Evolutionary conservation across 2,329 filamentous ascomycete species (phyloP), one percentile per base, ranked within the genome.

Genomic region (Diaporthe velutina): DNA sequence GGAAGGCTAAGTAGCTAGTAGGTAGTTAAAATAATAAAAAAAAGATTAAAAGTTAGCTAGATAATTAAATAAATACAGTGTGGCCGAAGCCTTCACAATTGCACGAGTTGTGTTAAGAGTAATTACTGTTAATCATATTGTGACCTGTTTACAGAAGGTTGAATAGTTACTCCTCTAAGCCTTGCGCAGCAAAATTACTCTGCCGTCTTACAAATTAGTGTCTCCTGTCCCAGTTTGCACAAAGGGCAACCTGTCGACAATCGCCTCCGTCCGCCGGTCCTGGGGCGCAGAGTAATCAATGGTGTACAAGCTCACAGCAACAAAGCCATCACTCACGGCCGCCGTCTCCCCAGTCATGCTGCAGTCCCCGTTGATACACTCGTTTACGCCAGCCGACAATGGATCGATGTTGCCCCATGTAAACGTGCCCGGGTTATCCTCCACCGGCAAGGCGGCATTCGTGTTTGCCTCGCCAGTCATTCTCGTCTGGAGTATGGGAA

Each of bases 321-420:
- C 80, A 54, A 83, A 85, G 0, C 85, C 85, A 19, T 82, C 80
- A 67, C 84, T 82, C 15, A 89, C 83, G 2, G 89, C 82, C 52
- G 83, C 83, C 1, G 86, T 88, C 83, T 90, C 88, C 0, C 88
- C 87, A 0, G 86, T 86, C n/a, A 90, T 78, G 9, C 79, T 80
- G 78, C 87, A 88, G 72, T 90, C 85, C 1, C 88, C 88, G 66
- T 89, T 89, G 77, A 88, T 86, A 73, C 87, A 89, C 1, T 81
- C 78, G 71, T 89, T 89, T 2, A 86, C 81, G 1, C 85, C 87
- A 0, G 81, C 83, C 4, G 81, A 76, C 67, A 80, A 80, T 2
- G 83, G 83, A 45, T 82, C 80, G 25, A 85, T 81, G 71, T 84
- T 84, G 0, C 79, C 82, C 79, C 83, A 86, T 0, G 76, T 81